Evolutionary conservation across 345 rosid species (phyloP), one percentile per base, ranked within the genome.

Genomic region (Chamaenerion angustifolium): DNA sequence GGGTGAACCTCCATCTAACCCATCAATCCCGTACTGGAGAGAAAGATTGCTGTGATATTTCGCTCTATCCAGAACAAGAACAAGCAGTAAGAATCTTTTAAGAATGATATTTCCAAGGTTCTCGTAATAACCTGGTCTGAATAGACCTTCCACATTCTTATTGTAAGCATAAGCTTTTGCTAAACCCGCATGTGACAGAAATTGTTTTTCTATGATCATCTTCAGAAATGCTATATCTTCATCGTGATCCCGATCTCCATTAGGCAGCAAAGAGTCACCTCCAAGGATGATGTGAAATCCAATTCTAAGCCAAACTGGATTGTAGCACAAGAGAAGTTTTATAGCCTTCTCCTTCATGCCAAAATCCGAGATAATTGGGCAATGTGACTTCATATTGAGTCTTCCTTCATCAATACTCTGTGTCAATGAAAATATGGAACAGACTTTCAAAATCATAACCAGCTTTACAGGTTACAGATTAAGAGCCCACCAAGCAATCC

Each of bases 381-480:
- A 90, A 56, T 86, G 85, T 16, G 77, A 55, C 70, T 67, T 90
- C 94, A 90, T 81, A 49, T 70, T 86, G 67, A 90, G 65, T 74
- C 98, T 80, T 48, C 98, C 89, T 52, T 81, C 88, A 63, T 90
- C 95, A 23, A 90, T 79, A 73, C 64, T 86, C 98, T 90, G 75
- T 6, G 47, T 49, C 45, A 42, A 51, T 12, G 43, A 11, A 6
- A 15, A 43, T 4, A 52, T 40, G 15, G 11, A 14, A 40, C 9
- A 49, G 17, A 2, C 40, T 45, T 40, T 42, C 23, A 31, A 31
- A 31, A 31, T 31, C 37, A 31, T 5, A 31, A 31, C 37, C 8
- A 31, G 37, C 37, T 31, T 31, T 31, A 31, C 37, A 31, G 7
- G 37, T 31, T 31, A 5, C 37, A 31, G 27, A 23, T 23, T 5